Conservation (phyloP, 1,284 basidiomycete species). For the Meira miltonrushii region DNA sequence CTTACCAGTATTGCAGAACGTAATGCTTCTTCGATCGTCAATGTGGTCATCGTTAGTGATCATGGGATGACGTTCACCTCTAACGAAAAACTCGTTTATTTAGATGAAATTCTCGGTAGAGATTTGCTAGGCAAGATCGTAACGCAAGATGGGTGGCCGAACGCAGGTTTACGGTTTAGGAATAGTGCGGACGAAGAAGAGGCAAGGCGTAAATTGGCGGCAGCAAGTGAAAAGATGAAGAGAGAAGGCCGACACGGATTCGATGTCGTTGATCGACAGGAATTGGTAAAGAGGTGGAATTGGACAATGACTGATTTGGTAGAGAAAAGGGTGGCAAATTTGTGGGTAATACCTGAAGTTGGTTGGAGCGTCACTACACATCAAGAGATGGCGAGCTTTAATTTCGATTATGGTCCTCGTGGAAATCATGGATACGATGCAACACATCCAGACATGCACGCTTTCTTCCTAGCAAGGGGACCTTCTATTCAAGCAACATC, state of each 20-base stretch:
- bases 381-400: slow-evolving; percentile 42
- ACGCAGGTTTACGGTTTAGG: slow-evolving; percentile 19
- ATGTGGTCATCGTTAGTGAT: slow-evolving; percentile 83
- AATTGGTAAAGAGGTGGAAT: slow-evolving; percentile 15
- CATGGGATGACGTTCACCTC: slow-evolving; percentile 88
- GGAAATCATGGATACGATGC: slow-evolving; percentile 81
- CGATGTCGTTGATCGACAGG: slow-evolving; percentile 6
- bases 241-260: neutral
- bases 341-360: slow-evolving; percentile 15
- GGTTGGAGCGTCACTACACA: slow-evolving; percentile 16
- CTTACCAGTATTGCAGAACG: slow-evolving; percentile 63
- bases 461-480: slow-evolving; percentile 82
- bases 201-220: neutral
- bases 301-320: slow-evolving; percentile 8
- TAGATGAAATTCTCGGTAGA: slow-evolving; percentile 74
- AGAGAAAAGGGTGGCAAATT: slow-evolving; percentile 9
- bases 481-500: slow-evolving; percentile 65
- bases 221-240: neutral
- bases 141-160: slow-evolving; percentile 64
- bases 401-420: slow-evolving; percentile 61
- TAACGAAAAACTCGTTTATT: slow-evolving; percentile 67
- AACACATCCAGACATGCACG: slow-evolving; percentile 68
- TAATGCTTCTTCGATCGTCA: slow-evolving; percentile 74
- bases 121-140: slow-evolving; percentile 63
- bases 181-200: neutral